A percentile compares a stretch with the other conserved stretches of the same genome.
phyloP scores from a whole-genome alignment of 148 eudicot species.

The Nepenthes gracilis region DNA sequence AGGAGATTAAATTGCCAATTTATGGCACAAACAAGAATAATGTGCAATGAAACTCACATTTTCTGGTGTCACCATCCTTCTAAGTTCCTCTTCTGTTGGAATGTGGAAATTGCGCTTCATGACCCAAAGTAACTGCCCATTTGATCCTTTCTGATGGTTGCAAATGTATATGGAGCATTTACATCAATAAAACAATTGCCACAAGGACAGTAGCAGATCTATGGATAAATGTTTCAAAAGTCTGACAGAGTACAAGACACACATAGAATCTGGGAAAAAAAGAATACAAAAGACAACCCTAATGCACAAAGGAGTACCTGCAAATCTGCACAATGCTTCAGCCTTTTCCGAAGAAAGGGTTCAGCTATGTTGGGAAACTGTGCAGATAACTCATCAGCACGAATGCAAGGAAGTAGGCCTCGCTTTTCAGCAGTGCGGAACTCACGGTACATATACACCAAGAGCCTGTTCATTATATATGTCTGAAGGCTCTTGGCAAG shows the following conservation, averaged over 20 bases:
- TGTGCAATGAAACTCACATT: constrained; percentile 46
- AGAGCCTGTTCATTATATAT: constrained; percentile 67
- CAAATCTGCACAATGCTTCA: constrained; percentile 83
- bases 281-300: neutral
- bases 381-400: constrained; percentile 69
- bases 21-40: neutral
- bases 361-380: constrained; percentile 71
- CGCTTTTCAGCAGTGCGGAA: constrained; percentile 75
- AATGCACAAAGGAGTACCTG: constrained; percentile 35
- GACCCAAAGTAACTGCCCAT: constrained; percentile 66
- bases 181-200: constrained; percentile 1
- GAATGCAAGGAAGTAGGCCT: constrained; percentile 62
- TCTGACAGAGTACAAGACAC: neutral
- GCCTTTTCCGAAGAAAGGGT: constrained; percentile 64
- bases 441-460: constrained; percentile 83
- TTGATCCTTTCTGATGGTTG: constrained; percentile 48
- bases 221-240: neutral
- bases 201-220: neutral
- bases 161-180: constrained; percentile 5
- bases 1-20: too few relatives aligned
- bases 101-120: constrained; percentile 83
- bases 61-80: constrained; percentile 93
- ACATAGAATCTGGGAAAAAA: neutral
- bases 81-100: constrained; percentile 87
- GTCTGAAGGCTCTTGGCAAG: constrained; percentile 63